Conservation (phyloP, 768 basidiomycete species). For the Phylloporus arenicola region DNA sequence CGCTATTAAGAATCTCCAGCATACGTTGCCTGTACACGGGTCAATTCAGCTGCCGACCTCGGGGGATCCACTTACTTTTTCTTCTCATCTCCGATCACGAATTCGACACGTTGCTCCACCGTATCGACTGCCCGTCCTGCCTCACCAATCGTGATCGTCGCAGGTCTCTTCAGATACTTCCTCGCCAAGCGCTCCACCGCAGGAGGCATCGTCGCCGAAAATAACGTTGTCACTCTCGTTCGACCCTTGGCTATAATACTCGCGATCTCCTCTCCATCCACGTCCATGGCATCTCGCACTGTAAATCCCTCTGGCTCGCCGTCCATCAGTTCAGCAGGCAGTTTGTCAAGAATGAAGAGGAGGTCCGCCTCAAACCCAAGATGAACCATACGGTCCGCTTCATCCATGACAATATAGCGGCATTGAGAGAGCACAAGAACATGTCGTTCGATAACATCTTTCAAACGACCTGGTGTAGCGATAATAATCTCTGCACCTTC, state of each 20-base stretch:
- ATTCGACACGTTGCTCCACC: slow-evolving; percentile 94
- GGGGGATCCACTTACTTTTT: slow-evolving; percentile 67
- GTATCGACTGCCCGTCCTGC: slow-evolving; percentile 98
- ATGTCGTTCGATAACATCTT: slow-evolving; percentile 94
- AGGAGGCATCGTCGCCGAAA: slow-evolving; percentile 98
- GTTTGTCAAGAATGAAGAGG: slow-evolving; percentile 89
- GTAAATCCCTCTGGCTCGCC: slow-evolving; percentile 49
- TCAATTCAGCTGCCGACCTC: slow-evolving; percentile 3
- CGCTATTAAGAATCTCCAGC: slow-evolving; percentile 89
- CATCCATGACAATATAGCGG: slow-evolving; percentile 99
- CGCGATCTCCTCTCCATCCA: slow-evolving; percentile 61
- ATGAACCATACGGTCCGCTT: slow-evolving; percentile 98
- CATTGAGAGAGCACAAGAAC: slow-evolving; percentile 96
- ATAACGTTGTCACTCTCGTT: slow-evolving; percentile 90
- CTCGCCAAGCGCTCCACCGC: slow-evolving; percentile 92
- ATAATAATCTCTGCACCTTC: slow-evolving; percentile 98
- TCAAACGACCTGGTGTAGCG: slow-evolving; percentile 96
- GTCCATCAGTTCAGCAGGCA: slow-evolving; percentile 83
- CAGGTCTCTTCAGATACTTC: slow-evolving; percentile 90
- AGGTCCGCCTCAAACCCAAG: slow-evolving; percentile 94
- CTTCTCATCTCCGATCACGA: slow-evolving; percentile 90
- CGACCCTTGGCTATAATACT: slow-evolving; percentile 50
- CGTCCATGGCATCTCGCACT: slow-evolving; percentile 59
- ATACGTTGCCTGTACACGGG: slow-evolving; percentile 57
- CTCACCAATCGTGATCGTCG: slow-evolving; percentile 96